phyloP scores from a whole-genome alignment of 192 early-diverging fungal genomes.

The Allomyces arbusculus region DNA sequence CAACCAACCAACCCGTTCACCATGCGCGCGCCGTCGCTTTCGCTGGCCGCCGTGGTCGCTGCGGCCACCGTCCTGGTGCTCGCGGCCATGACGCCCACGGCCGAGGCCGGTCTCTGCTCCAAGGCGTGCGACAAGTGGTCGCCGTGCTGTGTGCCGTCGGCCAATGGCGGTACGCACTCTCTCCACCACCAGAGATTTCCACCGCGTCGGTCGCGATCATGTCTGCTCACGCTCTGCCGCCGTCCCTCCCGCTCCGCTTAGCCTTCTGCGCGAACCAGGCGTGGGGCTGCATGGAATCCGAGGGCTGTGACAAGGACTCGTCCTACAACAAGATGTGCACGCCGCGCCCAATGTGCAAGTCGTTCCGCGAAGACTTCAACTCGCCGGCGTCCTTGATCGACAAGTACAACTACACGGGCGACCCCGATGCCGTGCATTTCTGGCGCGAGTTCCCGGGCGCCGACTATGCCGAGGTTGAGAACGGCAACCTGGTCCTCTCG shows the following conservation, averaged over 20 bases:
- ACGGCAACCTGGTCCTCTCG: slow-evolving; percentile 18
- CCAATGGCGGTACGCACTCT: too few relatives aligned
- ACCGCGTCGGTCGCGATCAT: too few relatives aligned
- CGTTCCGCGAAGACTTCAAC: not conserved
- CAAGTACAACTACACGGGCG: not conserved
- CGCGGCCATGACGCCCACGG: too few relatives aligned
- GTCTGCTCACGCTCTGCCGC: too few relatives aligned
- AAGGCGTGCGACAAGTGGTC: not conserved
- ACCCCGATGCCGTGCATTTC: not conserved
- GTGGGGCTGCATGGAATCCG: not conserved
- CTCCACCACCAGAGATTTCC: too few relatives aligned
- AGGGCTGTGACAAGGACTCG: not conserved
- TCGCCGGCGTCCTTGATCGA: not conserved
- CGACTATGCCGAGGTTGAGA: slow-evolving; percentile 19
- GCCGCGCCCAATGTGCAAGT: not conserved
- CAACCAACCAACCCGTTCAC: too few relatives aligned
- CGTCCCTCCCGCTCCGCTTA: too few relatives aligned
- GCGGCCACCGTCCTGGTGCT: too few relatives aligned
- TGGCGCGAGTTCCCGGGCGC: slow-evolving; percentile 1
- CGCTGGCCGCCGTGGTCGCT: too few relatives aligned
- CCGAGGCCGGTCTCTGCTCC: too few relatives aligned
- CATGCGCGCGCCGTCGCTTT: too few relatives aligned
- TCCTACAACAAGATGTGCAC: not conserved
- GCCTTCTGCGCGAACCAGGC: not conserved
- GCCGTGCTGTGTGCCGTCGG: not conserved